Conservation (phyloP, 129 eudicot genomes). For the Flaveria trinervia region DNA sequence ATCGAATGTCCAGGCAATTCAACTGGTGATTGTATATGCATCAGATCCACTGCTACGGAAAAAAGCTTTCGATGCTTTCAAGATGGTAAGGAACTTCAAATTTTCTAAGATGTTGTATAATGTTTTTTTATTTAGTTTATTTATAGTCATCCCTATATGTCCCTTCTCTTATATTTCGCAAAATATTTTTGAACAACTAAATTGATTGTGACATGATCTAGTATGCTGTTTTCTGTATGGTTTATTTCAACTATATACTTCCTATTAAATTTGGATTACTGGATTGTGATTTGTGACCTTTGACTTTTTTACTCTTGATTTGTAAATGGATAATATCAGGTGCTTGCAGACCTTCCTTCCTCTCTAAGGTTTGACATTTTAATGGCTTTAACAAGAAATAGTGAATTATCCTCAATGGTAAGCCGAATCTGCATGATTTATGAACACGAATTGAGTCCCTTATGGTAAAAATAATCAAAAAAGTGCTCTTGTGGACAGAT, state of each 20-base stretch:
- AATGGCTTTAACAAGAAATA: slow-evolving; percentile 59
- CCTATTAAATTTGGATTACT: background rate
- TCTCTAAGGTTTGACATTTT: slow-evolving; percentile 67
- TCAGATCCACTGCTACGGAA: slow-evolving; percentile 64
- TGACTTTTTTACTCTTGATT: background rate
- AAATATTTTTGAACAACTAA: background rate
- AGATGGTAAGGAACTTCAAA: slow-evolving; percentile 52
- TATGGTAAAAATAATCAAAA: background rate
- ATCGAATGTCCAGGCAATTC: slow-evolving; percentile 60
- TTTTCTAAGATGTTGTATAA: slow-evolving; percentile 7
- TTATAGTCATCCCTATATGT: slow-evolving; percentile 13
- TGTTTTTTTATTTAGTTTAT: background rate
- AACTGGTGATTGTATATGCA: slow-evolving; percentile 78
- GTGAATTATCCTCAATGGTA: slow-evolving; percentile 90
- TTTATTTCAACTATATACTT: slow-evolving; percentile 1
- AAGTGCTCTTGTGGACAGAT: slow-evolving; percentile 49
- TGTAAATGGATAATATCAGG: slow-evolving; percentile 50
- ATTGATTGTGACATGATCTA: background rate
- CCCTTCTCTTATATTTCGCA: background rate
- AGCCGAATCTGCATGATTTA: slow-evolving; percentile 30
- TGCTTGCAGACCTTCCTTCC: slow-evolving; percentile 73
- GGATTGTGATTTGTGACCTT: slow-evolving; percentile 4
- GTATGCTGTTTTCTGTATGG: background rate
- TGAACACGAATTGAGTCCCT: background rate
- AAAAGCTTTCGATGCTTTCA: slow-evolving; percentile 67